A percentile compares a stretch with the other conserved stretches of the same genome.
Evolutionary conservation across 176 grass and related monocot genomes (phyloP).

Genomic region (Stipa capillata): DNA sequence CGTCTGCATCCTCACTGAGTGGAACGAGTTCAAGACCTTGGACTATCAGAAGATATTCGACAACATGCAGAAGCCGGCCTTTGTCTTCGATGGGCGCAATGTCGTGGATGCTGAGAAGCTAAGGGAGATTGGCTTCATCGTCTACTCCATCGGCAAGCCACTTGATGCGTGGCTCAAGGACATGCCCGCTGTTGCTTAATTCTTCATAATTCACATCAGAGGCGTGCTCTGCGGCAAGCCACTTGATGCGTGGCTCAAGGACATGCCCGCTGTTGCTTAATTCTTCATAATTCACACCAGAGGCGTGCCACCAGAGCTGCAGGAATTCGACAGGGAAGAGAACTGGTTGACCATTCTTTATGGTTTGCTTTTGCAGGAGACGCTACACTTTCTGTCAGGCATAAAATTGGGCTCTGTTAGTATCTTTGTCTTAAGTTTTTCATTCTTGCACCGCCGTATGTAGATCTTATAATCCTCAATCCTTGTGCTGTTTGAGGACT

Average conservation of each 20-base stretch:
- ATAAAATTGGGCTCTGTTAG: neutral
- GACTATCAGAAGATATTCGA: constrained; percentile 75
- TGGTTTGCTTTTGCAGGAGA: neutral
- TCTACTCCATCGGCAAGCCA: constrained; percentile 77
- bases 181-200: constrained; percentile 38
- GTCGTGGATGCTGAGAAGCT: constrained; percentile 56
- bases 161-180: constrained; percentile 74
- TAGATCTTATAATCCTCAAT: neutral
- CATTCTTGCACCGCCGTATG: neutral
- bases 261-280: constrained; percentile 44
- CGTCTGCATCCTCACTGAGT: constrained; percentile 73
- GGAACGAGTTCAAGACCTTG: constrained; percentile 73
- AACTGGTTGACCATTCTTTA: neutral
- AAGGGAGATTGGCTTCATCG: constrained; percentile 76
- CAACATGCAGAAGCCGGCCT: constrained; percentile 75
- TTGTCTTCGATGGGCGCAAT: constrained; percentile 64
- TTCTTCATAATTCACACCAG: neutral
- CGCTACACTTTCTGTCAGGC: neutral
- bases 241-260: constrained; percentile 67
- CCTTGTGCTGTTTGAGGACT: neutral
- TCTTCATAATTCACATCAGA: neutral
- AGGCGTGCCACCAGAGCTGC: neutral
- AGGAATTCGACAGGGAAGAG: neutral
- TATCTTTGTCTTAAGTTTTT: neutral
- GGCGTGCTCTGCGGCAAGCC: too few species aligned